Evolutionary conservation across 148 eudicot genomes (phyloP).

Genomic region (Simmondsia chinensis): DNA sequence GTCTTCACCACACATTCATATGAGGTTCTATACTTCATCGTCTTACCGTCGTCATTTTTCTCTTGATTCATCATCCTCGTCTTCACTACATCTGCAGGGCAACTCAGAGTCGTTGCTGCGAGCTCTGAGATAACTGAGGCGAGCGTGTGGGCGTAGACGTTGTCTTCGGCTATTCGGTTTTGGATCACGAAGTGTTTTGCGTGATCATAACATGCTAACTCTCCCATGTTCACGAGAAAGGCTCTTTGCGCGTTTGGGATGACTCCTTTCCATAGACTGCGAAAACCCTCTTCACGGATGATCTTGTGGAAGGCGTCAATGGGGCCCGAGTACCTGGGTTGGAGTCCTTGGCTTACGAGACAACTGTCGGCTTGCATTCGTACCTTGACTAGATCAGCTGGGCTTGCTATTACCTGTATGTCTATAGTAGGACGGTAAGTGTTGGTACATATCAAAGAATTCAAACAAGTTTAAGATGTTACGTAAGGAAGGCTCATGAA

Average conservation of each 20-base stretch:
- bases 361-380: conserved; percentile 90
- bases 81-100: conserved; percentile 90
- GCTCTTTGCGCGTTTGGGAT: conserved; percentile 82
- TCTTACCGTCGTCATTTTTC: conserved; percentile 21
- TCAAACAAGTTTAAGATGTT: too few species aligned
- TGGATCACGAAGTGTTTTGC: conserved; percentile 55
- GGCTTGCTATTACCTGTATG: conserved; percentile 75
- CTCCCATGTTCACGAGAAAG: conserved; percentile 90
- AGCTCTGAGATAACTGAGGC: conserved; percentile 78
- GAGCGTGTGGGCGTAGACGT: conserved; percentile 69
- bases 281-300: conserved; percentile 42
- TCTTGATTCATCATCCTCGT: conserved; percentile 86
- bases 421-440: conserved; percentile 15
- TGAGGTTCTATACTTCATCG: conserved; percentile 50
- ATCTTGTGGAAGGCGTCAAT: conserved; percentile 59
- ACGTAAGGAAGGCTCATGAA: too few species aligned
- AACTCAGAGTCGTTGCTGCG: conserved; percentile 71
- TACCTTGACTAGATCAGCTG: conserved; percentile 88
- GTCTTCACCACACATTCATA: conserved; percentile 82
- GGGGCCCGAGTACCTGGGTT: conserved; percentile 58
- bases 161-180: conserved; percentile 55
- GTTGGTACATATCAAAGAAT: conserved; percentile 13
- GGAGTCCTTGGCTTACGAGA: conserved; percentile 47
- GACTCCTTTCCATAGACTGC: conserved; percentile 82
- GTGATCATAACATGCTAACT: conserved; percentile 84